Conservation (phyloP, 1,284 basidiomycete species). For the Ganoderma leucocontextum region DNA sequence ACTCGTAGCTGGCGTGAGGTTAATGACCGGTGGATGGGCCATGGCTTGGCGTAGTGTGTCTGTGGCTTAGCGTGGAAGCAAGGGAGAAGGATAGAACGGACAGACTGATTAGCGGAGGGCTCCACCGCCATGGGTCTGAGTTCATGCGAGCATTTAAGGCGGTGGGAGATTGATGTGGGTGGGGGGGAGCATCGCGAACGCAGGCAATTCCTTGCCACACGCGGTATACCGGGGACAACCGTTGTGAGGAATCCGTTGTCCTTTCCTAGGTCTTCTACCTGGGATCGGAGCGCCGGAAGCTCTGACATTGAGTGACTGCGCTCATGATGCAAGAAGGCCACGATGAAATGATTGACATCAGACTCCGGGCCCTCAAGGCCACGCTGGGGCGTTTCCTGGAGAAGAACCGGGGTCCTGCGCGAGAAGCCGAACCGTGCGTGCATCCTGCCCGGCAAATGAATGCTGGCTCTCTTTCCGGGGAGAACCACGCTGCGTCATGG, state of each 20-base stretch:
- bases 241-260: conserved; percentile 28
- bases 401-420: conserved; percentile 21
- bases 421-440: conserved; percentile 20
- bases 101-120: conserved; percentile 16
- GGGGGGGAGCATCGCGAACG: conserved; percentile 18
- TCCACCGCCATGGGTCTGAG: conserved; percentile 5
- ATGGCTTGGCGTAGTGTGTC: conserved; percentile 39
- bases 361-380: conserved; percentile 31
- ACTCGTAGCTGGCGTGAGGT: conserved; percentile 53
- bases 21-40: conserved; percentile 42
- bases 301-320: conserved; percentile 33
- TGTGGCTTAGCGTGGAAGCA: conserved; percentile 24
- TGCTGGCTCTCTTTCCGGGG: conserved; percentile 26
- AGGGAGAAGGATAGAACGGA: conserved; percentile 21
- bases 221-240: conserved; percentile 13
- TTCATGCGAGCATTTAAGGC: conserved; percentile 16
- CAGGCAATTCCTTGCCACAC: conserved; percentile 20
- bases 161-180: conserved; percentile 26
- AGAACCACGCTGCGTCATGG: conserved; percentile 22
- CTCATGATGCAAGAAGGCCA: conserved; percentile 34
- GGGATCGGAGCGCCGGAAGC: conserved; percentile 33
- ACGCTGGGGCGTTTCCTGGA: conserved; percentile 22
- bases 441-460: conserved; percentile 24
- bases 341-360: conserved; percentile 35
- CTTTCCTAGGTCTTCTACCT: conserved; percentile 20